phyloP scores from a whole-genome alignment of 805 yeast species.

The Starmerella davenportii region DNA sequence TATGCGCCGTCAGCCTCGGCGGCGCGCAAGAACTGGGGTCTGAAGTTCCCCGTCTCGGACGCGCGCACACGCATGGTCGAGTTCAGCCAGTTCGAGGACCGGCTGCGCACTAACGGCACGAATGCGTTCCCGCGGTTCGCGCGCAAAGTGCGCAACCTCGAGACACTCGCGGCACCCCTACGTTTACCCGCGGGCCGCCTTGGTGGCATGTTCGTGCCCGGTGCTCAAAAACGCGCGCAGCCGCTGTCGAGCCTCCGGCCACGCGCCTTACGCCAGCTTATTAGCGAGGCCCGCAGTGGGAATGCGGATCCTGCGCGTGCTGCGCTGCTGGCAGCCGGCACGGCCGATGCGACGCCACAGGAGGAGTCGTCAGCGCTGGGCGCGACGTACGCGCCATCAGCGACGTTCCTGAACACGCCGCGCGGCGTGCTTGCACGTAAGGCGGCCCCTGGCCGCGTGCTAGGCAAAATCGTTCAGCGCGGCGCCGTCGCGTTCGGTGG shows the following conservation, averaged over 20 bases:
- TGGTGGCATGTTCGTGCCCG: constrained; percentile 9
- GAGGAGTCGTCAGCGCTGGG: constrained; percentile 16
- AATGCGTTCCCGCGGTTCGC: constrained; percentile 17
- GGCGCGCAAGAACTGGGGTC: constrained; percentile 24
- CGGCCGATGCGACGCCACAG: neutral
- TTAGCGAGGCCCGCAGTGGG: constrained; percentile 4
- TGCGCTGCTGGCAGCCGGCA: neutral
- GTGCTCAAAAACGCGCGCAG: constrained; percentile 7
- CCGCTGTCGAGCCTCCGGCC: constrained; percentile 8
- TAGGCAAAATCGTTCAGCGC: constrained; percentile 9
- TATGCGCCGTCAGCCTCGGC: constrained; percentile 21
- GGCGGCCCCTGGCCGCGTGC: constrained; percentile 17
- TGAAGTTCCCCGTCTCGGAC: constrained; percentile 18
- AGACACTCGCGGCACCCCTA: constrained; percentile 19
- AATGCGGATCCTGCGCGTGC: neutral
- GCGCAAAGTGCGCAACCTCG: constrained; percentile 19
- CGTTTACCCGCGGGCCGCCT: constrained; percentile 10
- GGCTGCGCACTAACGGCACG: constrained; percentile 19
- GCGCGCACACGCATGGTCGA: constrained; percentile 17
- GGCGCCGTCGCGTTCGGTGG: constrained; percentile 19
- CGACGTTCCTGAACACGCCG: constrained; percentile 20
- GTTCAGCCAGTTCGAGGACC: constrained; percentile 18
- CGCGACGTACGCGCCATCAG: constrained; percentile 20
- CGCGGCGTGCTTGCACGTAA: constrained; percentile 16
- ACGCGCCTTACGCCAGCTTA: constrained; percentile 9